Base-by-base conservation (phyloP, 2,329 filamentous ascomycete genomes). In the Penicillium sp. region DNA sequence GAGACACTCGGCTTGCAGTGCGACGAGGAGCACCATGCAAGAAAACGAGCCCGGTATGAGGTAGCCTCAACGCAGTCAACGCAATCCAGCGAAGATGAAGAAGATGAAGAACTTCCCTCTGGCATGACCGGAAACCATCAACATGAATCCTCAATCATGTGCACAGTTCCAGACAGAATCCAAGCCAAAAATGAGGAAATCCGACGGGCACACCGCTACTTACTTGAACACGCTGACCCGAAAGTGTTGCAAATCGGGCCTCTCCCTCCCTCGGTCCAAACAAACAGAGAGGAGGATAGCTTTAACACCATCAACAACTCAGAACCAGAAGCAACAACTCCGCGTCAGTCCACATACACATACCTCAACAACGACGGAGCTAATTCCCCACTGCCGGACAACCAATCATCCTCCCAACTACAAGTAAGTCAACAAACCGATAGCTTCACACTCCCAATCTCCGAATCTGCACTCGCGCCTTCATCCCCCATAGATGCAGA, bases 241-340 rank as follows among this genome's bases (percentile, higher is more conserved):
- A 39, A 22, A 14, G n/a, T 52, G 6, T 61, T 70, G 14, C 55
- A 67, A n/a, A 59, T 71, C 16, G 68, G 63, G 2, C 52, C 66
- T 33, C 67, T 73, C 13, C 70, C 71, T 3, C 66, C 68, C 3
- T 66, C 69, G 14, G 71, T 63, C 63, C 52, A 61, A 3, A 60
- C 60, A 22, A 59, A 59, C 21, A 39, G 56, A 44, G 57, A 58
- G 51, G 52, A 57, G 16, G 19, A 53, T 11, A 10, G 35, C n/a
- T n/a, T 14, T 7, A 3, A 13, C 27, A 29, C 21, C 21, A 44
- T 26, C n/a, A 3, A 16, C 7, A 14, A n/a, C 37, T 26, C 8
- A 52, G 35, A 24, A 35, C 45, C 31, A 14, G 43, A 41, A 13
- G 39, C 8, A 41, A 22, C 3, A 14, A 41, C 3, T 41, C 10